Evolutionary conservation across 2,329 filamentous ascomycete species (phyloP), one percentile per base, ranked within the genome.

Genomic region (Arthrinium puccinioides): DNA sequence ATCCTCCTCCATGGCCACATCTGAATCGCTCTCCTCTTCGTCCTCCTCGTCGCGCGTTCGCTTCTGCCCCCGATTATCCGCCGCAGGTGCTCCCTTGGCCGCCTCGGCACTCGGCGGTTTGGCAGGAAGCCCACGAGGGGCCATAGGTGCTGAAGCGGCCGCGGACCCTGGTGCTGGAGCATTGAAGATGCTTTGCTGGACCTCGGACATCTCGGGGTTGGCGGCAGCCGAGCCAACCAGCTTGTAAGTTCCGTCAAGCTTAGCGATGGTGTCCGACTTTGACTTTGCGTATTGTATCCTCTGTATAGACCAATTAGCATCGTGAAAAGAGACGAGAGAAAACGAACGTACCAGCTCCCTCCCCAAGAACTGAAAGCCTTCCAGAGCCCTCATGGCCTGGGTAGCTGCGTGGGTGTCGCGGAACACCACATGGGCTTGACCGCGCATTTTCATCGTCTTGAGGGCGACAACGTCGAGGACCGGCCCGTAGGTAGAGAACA

Each of bases 371-470:
- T 84, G 77, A 53, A 87, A 86, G 3, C 86, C 87, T 50, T 97
- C 84, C 32, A 96, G 67, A 9, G 86, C 80, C 47, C 90, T 74
- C 87, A 98, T 87, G 2, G 92, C 92, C 57, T 95, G 87, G 18
- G 89, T 95, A 36, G 88, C 87, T n/a, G 87, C 80, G 48, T 95
- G 84, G 23, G 90, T 71, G 58, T 98, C 90, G 41, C 86, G 78
- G 59, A 88, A 97, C 11, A 92, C 84, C 43, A 98, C 70, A 55
- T 97, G 92, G 44, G 92, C 92, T 63, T 98, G 92, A 4, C 92
- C 92, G 34, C 92, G 83, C 89, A 97, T 96, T 65, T 87, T 87
- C 59, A 73, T 72, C 2, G 87, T 94, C 66, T 88, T 94, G 50
- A 96, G 70, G 21, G 87, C 86, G 33, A 96, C 84, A 15, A 98